phyloP scores from a whole-genome alignment of 2,329 filamentous ascomycete genomes.

The Fusarium cicatricum region DNA sequence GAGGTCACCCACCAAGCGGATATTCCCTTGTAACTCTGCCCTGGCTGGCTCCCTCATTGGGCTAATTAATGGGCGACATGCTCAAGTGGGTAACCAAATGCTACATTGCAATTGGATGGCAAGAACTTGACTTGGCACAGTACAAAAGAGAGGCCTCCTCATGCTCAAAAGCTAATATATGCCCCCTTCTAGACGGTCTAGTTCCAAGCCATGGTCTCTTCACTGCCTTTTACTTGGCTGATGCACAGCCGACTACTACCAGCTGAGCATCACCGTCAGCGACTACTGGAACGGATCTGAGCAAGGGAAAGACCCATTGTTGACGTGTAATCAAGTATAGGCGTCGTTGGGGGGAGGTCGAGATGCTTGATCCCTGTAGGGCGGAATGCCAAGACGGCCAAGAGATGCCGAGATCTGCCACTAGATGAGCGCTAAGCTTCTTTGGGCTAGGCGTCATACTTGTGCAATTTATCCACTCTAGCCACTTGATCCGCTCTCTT shows the following conservation, averaged over 20 bases:
- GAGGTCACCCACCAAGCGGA: not conserved
- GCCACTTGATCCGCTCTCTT: too few relatives aligned
- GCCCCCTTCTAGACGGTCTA: not conserved
- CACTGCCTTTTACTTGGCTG: not conserved
- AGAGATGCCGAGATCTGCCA: constrained; percentile 36
- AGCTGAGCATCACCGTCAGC: not conserved
- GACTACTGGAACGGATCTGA: not conserved
- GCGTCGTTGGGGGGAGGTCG: not conserved
- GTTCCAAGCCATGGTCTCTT: not conserved
- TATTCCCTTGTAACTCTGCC: not conserved
- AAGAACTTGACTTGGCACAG: not conserved
- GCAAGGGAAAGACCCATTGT: not conserved
- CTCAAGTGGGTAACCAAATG: constrained; percentile 12
- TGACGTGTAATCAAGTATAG: not conserved
- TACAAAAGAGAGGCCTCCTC: constrained; percentile 24
- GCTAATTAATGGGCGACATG: not conserved
- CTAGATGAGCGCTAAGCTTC: constrained; percentile 30
- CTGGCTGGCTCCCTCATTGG: not conserved
- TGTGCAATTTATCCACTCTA: constrained; percentile 23
- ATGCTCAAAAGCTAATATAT: not conserved
- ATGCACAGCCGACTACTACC: not conserved
- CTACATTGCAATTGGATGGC: constrained; percentile 11
- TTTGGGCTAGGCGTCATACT: not conserved
- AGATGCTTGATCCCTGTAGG: constrained; percentile 10
- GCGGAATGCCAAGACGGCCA: constrained; percentile 36